phyloP scores from a whole-genome alignment of 345 rosid species.

The Cardamine occulta region DNA sequence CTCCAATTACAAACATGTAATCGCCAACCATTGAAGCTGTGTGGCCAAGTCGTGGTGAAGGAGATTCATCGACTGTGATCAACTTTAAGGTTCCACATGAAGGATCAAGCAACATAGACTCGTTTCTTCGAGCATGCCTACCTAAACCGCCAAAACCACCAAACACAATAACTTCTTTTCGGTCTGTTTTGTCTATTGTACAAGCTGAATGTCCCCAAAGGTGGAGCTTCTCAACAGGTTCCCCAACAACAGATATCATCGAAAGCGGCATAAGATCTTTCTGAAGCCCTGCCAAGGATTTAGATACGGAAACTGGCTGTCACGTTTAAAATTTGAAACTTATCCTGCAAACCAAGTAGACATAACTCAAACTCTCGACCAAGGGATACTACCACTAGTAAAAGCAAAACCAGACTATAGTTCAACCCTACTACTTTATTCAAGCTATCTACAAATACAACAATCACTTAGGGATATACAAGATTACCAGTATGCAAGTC shows the following conservation, averaged over 20 bases:
- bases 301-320: constrained; percentile 72
- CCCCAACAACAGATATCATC: constrained; percentile 56
- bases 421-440: not conserved
- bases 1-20: constrained; percentile 76
- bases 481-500: constrained; percentile 48
- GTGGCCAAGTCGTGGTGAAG: constrained; percentile 86
- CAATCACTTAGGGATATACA: not conserved
- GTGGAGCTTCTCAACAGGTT: constrained; percentile 75
- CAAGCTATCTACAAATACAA: constrained; percentile 10
- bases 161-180: constrained; percentile 57
- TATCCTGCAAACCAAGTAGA: constrained; percentile 67
- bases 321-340: constrained; percentile 53
- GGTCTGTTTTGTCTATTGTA: constrained; percentile 40
- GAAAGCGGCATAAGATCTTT: constrained; percentile 50
- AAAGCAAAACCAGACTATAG: not conserved
- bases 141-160: constrained; percentile 97
- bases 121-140: constrained; percentile 86
- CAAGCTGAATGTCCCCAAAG: constrained; percentile 93
- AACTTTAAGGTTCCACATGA: constrained; percentile 51
- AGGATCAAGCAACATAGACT: constrained; percentile 66
- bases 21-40: constrained; percentile 72
- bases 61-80: constrained; percentile 50
- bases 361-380: constrained; percentile 41
- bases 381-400: not conserved
- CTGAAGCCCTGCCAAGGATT: constrained; percentile 70